These are phyloP conservation scores for Physcomitrium patens DNA, from an alignment of 225 moss, liverwort and hornwort species.

Conservation along the genomic window DNA sequence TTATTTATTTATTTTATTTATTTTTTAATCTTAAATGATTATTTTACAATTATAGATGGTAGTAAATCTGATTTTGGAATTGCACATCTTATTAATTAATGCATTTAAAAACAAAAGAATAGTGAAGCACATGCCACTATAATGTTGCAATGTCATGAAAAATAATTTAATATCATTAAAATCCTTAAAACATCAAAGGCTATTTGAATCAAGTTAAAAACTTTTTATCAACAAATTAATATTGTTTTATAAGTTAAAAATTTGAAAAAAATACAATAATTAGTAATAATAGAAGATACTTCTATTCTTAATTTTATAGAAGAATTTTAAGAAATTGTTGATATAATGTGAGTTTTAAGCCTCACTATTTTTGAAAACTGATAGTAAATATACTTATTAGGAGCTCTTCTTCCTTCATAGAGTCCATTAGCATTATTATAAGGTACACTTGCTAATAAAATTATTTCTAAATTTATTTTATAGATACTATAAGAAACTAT, in stretches of 20 bases:
- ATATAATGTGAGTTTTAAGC: not conserved
- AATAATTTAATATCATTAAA: not conserved
- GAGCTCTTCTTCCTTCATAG: not conserved
- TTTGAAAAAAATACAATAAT: not conserved
- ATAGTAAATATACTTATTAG: not conserved
- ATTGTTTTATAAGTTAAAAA: not conserved
- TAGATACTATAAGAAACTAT: not conserved
- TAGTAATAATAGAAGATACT: not conserved
- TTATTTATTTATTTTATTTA: no score
- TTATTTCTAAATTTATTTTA: not conserved
- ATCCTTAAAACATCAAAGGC: not conserved
- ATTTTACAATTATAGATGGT: not conserved
- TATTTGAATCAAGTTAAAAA: not conserved
- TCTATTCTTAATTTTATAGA: not conserved
- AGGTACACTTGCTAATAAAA: not conserved
- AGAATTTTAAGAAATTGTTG: not conserved
- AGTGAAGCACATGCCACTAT: not conserved
- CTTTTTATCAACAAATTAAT: not conserved
- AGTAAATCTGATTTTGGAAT: fast-evolving
- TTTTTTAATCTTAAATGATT: no score
- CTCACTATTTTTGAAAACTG: not conserved
- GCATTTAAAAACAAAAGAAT: not conserved
- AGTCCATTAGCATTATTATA: not conserved
- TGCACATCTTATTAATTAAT: fast-evolving
- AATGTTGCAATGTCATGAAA: not conserved